phyloP scores from a whole-genome alignment of 257 asterid genomes.

The Solanum arcanum region DNA sequence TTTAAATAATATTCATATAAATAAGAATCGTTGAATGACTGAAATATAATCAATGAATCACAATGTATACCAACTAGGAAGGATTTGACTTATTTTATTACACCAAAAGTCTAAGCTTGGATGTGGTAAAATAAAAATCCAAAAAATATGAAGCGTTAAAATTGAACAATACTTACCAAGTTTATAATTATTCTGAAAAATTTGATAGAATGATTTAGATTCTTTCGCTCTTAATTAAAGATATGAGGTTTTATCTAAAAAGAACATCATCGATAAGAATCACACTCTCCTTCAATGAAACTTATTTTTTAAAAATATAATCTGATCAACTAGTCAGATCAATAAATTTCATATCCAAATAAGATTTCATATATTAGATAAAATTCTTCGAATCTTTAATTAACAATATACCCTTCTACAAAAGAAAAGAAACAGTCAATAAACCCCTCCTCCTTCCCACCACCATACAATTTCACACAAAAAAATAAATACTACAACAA shows the following conservation, averaged over 20 bases:
- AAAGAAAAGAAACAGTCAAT: neutral
- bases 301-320: neutral
- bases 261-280: too few relatives aligned
- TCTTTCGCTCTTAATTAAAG: neutral
- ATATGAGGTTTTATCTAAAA: fast-evolving
- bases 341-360: neutral
- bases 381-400: neutral
- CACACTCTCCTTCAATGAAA: too few relatives aligned
- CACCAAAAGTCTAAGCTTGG: neutral
- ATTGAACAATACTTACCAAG: neutral
- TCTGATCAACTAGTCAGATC: too few relatives aligned
- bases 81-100: neutral
- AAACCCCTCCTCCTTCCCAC: too few relatives aligned
- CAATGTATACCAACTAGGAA: neutral
- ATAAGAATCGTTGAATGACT: fast-evolving
- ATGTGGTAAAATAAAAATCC: neutral
- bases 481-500: too few relatives aligned
- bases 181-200: too few relatives aligned
- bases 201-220: neutral
- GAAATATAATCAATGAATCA: too few relatives aligned
- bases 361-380: neutral
- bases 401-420: neutral
- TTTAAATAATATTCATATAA: too few relatives aligned
- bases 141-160: neutral
- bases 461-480: too few relatives aligned